phyloP scores from a whole-genome alignment of 176 grass and related monocot species.

The Miscanthus lutarioriparius region DNA sequence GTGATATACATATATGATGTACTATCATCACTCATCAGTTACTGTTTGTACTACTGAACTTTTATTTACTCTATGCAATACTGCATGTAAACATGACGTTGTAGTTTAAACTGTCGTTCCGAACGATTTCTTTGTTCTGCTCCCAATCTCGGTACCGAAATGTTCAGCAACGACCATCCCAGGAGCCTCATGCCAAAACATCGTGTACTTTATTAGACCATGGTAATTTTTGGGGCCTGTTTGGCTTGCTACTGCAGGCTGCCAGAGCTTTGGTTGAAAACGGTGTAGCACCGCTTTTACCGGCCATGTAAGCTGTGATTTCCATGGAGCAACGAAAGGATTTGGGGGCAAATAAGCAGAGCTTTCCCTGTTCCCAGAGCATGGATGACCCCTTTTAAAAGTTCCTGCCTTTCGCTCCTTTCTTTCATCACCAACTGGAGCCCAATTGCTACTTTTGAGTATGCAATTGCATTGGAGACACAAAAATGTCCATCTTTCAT shows the following conservation, averaged over 20 bases:
- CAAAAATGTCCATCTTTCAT: not conserved
- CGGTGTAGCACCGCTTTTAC: not conserved
- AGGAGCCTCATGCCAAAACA: not conserved
- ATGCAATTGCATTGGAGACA: not conserved
- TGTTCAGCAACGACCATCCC: not conserved
- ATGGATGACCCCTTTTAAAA: not conserved
- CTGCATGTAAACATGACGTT: not conserved
- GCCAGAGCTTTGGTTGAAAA: not conserved
- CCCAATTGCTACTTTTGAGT: not conserved
- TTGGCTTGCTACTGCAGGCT: no score
- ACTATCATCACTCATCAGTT: not conserved
- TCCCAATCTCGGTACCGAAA: not conserved
- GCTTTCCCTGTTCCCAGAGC: slow-evolving; percentile 17
- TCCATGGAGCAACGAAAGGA: not conserved
- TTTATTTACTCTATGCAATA: not conserved
- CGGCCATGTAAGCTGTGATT: not conserved
- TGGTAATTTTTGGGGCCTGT: not conserved
- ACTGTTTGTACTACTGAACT: not conserved
- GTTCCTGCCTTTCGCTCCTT: not conserved
- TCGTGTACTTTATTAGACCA: no score
- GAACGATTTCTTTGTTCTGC: not conserved
- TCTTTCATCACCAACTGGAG: not conserved
- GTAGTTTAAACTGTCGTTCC: not conserved
- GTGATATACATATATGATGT: not conserved
- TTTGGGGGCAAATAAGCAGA: not conserved